Evolutionary conservation across 371 early-diverging fungal genomes (phyloP).

Genomic region (Entomophthora muscae): DNA sequence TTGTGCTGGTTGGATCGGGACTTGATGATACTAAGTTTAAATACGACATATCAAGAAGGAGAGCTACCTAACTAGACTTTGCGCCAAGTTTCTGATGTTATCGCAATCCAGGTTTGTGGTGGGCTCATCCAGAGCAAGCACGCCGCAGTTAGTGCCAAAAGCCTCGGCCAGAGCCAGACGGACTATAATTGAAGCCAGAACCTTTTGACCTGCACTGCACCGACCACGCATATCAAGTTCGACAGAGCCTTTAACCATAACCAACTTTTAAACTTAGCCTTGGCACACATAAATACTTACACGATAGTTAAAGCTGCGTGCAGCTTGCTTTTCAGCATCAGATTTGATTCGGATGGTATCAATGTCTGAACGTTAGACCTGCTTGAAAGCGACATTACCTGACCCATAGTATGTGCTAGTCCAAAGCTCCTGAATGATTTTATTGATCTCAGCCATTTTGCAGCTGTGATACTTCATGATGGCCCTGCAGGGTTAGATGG

Average conservation of each 20-base stretch:
- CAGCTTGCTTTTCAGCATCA: constrained; percentile 42
- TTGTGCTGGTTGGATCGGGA: constrained; percentile 60
- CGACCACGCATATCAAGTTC: constrained; percentile 97
- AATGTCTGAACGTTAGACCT: constrained; percentile 45
- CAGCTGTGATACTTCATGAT: constrained; percentile 89
- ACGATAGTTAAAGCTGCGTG: constrained; percentile 76
- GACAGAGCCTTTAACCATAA: constrained; percentile 86
- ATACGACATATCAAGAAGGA: not conserved
- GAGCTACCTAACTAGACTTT: constrained; percentile 50
- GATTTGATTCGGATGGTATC: constrained; percentile 90
- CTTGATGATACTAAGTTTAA: constrained; percentile 42
- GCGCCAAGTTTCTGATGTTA: constrained; percentile 86
- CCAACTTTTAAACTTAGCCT: constrained; percentile 32
- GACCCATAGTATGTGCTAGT: constrained; percentile 89
- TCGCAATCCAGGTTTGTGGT: constrained; percentile 97
- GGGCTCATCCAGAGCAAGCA: constrained; percentile 98
- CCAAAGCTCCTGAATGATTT: constrained; percentile 95
- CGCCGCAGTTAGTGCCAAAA: constrained; percentile 86
- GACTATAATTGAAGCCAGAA: constrained; percentile 92
- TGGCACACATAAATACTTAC: constrained; percentile 20
- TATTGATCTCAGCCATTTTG: constrained; percentile 98
- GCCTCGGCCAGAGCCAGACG: constrained; percentile 96
- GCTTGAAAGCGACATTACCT: constrained; percentile 32
- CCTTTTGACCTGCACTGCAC: constrained; percentile 98
- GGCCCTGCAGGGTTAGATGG: constrained; percentile 27